A percentile compares a stretch with the other conserved stretches of the same genome.
Evolutionary conservation across 805 yeast species (phyloP).

Genomic region (Lipomyces mesembrius): DNA sequence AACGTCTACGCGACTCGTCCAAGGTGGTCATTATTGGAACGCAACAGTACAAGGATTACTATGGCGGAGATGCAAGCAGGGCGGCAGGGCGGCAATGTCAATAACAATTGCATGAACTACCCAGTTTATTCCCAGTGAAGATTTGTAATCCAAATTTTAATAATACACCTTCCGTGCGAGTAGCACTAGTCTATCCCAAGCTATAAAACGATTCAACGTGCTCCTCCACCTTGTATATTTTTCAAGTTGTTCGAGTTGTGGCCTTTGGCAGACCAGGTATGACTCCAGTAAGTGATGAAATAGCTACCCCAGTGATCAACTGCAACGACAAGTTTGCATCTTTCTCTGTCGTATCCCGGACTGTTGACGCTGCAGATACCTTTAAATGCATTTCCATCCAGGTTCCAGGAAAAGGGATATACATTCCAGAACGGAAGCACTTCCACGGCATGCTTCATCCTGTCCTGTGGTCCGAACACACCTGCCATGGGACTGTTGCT

Average conservation of each 20-base stretch:
- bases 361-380: neutral
- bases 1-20: too few relatives aligned
- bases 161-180: too few relatives aligned
- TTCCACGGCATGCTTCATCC: neutral
- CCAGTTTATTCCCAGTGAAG: too few relatives aligned
- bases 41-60: too few relatives aligned
- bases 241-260: neutral
- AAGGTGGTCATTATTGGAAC: too few relatives aligned
- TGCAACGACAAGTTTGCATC: neutral
- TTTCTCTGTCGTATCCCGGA: neutral
- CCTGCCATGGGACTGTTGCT: neutral
- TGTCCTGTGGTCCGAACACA: neutral
- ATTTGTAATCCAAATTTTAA: too few relatives aligned
- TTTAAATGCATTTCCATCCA: neutral
- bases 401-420: neutral
- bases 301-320: constrained; percentile 3
- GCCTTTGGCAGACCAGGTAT: neutral
- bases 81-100: too few relatives aligned
- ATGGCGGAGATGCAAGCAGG: too few relatives aligned
- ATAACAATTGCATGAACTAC: too few relatives aligned
- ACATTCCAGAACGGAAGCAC: neutral
- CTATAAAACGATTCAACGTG: too few relatives aligned
- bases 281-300: neutral
- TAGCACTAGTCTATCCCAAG: too few relatives aligned
- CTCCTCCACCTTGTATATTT: neutral